phyloP scores from a whole-genome alignment of 305 asterid species.

The Fraxinus ornus region DNA sequence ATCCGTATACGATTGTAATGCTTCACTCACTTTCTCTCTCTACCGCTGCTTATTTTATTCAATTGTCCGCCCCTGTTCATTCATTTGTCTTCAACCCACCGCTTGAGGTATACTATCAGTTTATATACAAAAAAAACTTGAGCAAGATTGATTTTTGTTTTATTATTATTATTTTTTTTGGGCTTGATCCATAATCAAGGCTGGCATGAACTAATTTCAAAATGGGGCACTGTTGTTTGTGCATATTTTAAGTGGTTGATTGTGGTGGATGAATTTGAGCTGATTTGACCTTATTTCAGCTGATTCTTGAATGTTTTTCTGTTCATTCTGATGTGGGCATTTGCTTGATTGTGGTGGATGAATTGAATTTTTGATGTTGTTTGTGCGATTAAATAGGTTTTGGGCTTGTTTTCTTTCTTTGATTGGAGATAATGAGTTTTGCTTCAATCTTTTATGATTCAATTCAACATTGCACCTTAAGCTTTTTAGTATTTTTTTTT shows the following conservation, averaged over 20 bases:
- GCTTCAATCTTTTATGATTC: conserved; percentile 26
- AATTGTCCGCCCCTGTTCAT: conserved; percentile 40
- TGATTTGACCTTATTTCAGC: conserved; percentile 35
- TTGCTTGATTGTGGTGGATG: conserved; percentile 35
- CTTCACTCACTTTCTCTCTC: conserved; percentile 33
- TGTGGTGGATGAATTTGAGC: background rate
- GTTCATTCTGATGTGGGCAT: conserved; percentile 28
- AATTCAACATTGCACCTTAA: conserved; percentile 24
- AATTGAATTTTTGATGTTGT: conserved; percentile 26
- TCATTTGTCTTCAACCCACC: conserved; percentile 41
- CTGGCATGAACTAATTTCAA: conserved; percentile 44
- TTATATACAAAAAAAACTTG: conserved; percentile 16
- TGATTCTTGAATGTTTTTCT: conserved; percentile 36
- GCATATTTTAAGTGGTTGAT: conserved; percentile 6
- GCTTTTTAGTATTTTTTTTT: conserved; percentile 10
- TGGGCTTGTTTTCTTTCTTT: conserved; percentile 28
- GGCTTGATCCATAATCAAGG: conserved; percentile 43
- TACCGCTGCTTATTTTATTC: conserved; percentile 43
- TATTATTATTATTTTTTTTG: no score
- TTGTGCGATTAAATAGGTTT: conserved; percentile 27
- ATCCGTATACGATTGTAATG: conserved; percentile 50
- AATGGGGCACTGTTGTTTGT: conserved; percentile 32
- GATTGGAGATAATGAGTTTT: conserved; percentile 22
- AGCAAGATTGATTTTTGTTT: conserved; percentile 30
- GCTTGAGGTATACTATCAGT: conserved; percentile 25